Conservation (phyloP, 495 filamentous ascomycete species). For the Daldinia decipiens region DNA sequence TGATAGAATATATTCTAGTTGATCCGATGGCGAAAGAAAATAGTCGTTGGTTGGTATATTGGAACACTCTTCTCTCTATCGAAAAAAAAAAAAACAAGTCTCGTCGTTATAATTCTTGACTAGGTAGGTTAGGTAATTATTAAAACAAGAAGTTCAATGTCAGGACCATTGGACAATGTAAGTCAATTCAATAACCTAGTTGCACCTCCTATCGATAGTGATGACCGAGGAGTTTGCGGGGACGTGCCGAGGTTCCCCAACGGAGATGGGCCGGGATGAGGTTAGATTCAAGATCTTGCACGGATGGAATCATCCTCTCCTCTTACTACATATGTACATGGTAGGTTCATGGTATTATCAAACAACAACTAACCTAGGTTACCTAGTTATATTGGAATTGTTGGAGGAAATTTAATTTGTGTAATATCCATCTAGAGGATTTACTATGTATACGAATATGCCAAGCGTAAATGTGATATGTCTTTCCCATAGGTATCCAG, state of each 20-base stretch:
- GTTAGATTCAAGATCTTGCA: background rate
- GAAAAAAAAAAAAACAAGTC: background rate
- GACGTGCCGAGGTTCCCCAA: slow-evolving; percentile 38
- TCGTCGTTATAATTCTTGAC: background rate
- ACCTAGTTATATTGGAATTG: background rate
- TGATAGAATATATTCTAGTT: background rate
- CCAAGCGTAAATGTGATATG: no score
- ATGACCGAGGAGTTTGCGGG: slow-evolving; percentile 22
- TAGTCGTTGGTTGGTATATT: background rate
- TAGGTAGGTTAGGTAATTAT: no score
- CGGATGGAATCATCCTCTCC: no score
- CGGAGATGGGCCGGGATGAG: background rate
- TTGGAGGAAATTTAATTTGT: background rate
- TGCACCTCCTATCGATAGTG: slow-evolving; percentile 22
- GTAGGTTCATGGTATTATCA: background rate
- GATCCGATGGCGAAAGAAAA: background rate
- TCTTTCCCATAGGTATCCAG: background rate
- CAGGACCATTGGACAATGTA: background rate
- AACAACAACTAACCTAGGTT: background rate
- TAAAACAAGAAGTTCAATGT: background rate
- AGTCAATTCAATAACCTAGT: background rate
- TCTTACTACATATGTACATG: no score
- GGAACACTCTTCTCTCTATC: background rate
- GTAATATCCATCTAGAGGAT: no score
- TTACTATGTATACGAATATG: no score